A percentile compares a stretch with the other conserved stretches of the same genome.
These are phyloP conservation scores for Lippia alba DNA, from an alignment of 305 asterid genomes.

Conservation along the genomic window DNA sequence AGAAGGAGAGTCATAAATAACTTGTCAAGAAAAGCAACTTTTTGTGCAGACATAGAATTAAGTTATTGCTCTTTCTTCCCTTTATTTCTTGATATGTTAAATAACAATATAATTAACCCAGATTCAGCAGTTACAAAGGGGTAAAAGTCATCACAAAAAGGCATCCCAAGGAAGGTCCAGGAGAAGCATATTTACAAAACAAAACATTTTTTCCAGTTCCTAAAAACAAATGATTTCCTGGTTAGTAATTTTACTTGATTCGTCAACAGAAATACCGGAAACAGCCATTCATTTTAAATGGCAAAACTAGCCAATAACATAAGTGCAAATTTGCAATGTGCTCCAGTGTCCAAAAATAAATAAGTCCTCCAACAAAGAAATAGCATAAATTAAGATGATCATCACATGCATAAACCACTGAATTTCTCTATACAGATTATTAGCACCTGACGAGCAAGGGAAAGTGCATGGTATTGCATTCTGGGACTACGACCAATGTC, in stretches of 20 bases:
- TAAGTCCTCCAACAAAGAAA: conserved; percentile 10
- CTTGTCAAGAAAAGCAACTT: conserved; percentile 2
- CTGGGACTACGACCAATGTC: conserved; percentile 97
- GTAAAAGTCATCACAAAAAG: no score
- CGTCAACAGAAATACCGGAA: not conserved
- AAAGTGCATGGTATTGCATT: conserved; percentile 95
- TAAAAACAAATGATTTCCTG: no score
- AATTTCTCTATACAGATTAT: not conserved
- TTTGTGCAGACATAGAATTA: not conserved
- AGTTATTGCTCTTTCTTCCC: not conserved
- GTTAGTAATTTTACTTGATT: no score
- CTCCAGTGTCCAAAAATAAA: conserved; percentile 12
- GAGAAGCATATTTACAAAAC: no score
- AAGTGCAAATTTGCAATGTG: not conserved
- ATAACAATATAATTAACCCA: no score
- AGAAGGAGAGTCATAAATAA: conserved; percentile 3
- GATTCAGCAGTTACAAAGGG: no score
- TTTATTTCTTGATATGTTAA: no score
- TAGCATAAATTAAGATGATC: not conserved
- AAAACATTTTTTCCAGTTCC: no score
- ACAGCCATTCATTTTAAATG: conserved; percentile 1
- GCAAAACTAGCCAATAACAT: not conserved
- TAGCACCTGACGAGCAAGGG: conserved; percentile 86
- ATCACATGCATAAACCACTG: not conserved
- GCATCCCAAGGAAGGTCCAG: no score